Evolutionary conservation across 139 green algal species (phyloP), one percentile per base, ranked within the genome.

Genomic region (Ettlia oleoabundans): DNA sequence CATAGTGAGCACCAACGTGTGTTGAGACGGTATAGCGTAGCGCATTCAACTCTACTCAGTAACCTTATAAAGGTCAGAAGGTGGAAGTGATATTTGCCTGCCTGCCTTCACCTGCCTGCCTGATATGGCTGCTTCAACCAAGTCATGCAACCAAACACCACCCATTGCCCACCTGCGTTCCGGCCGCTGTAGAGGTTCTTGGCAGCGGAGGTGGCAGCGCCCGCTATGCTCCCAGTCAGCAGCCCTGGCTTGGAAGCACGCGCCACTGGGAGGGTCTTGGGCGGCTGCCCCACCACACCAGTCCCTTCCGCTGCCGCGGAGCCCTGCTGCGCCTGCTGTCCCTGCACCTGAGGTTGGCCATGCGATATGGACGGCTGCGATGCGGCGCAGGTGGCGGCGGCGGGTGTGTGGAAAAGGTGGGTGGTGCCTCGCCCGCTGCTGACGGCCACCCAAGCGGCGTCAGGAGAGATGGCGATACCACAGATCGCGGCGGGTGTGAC

Each of bases 401-500:
- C 83, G 22, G 53, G 42, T 6, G 90, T 81, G 43, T 81, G 83
- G 73, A 86, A 93, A 4, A 93, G 15, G 69, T 93, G 90, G 0
- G 87, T 88, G 63, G 90, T 93, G 84, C 86, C 90, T 0, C 87
- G 84, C 22, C 80, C 78, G 64, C 84, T 88, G 70, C 52, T 84
- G 33, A 86, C 90, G 0, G 80, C 79, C 28, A 92, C 72, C 90
- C 89, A 90, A 22, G 19, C 28, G 41, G 72, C 53, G 77, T 93
- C 90, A 8, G 78, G 86, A 0, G 83, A 85, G 41, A 93, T 92
- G 3, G 88, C 83, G 33, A 94, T 72, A 64, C 84, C 85, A 75
- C 90, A 77, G 43, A 95, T 88, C 28, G 92, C 87, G 0, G 90
- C 88, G 3, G 91, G 90, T 18, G 93, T 91, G 26, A 97, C 43